phyloP scores from a whole-genome alignment of 2,329 filamentous ascomycete species.

The Seiridium unicorne region DNA sequence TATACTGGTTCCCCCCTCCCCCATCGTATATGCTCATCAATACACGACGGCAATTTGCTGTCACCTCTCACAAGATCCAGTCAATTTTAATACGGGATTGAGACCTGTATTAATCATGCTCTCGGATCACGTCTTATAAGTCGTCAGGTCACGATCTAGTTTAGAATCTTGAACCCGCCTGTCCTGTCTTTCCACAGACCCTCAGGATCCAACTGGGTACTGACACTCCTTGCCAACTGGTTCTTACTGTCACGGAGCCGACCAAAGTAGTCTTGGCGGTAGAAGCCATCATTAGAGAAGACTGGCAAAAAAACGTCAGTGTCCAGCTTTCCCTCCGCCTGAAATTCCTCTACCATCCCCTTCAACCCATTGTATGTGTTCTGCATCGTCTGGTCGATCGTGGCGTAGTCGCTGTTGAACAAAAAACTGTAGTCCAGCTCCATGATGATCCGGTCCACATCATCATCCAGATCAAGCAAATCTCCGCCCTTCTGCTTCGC shows the following conservation, averaged over 20 bases:
- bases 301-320: slow-evolving; percentile 35
- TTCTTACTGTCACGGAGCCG: slow-evolving; percentile 32
- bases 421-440: slow-evolving; percentile 42
- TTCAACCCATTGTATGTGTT: slow-evolving; percentile 32
- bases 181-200: slow-evolving; percentile 37
- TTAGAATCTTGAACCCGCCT: slow-evolving; percentile 34
- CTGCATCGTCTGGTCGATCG: slow-evolving; percentile 33
- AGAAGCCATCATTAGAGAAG: slow-evolving; percentile 43
- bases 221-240: slow-evolving; percentile 31
- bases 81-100: neutral
- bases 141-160: neutral
- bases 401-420: slow-evolving; percentile 22
- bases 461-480: slow-evolving; percentile 36
- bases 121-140: neutral
- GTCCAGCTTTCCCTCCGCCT: slow-evolving; percentile 28
- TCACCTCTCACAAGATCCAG: neutral
- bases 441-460: slow-evolving; percentile 37
- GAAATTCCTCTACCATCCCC: slow-evolving; percentile 25
- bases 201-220: slow-evolving; percentile 33
- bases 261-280: slow-evolving; percentile 40
- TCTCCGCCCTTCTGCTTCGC: slow-evolving; percentile 33
- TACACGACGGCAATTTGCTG: too few relatives aligned
- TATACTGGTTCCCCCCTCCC: too few relatives aligned
- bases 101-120: neutral
- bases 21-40: too few relatives aligned